These are phyloP conservation scores for Calocybe cyanea DNA, from an alignment of 768 basidiomycete genomes.

Conservation along the genomic window DNA sequence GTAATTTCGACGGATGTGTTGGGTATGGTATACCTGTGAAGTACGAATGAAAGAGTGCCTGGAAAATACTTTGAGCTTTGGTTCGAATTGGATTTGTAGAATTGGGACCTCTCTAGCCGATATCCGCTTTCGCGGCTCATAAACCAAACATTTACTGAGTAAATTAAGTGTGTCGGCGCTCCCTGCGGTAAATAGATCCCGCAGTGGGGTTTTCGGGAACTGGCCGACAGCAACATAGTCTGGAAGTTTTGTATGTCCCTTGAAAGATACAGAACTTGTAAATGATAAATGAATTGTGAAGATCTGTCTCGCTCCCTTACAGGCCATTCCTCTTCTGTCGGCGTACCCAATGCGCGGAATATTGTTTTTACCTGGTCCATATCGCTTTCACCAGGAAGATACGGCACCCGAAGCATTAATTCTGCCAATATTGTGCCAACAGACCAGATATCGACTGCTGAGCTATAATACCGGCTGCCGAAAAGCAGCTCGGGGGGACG, in stretches of 20 bases:
- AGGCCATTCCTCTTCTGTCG: constrained; percentile 97
- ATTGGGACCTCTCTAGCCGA: constrained; percentile 64
- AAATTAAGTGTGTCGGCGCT: constrained; percentile 83
- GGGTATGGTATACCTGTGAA: constrained; percentile 86
- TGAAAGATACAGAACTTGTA: constrained; percentile 1
- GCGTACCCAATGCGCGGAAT: constrained; percentile 92
- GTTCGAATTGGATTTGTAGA: neutral
- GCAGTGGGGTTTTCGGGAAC: constrained; percentile 77
- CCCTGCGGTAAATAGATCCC: constrained; percentile 89
- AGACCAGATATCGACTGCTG: constrained; percentile 95
- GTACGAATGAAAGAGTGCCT: constrained; percentile 88
- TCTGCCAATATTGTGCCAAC: constrained; percentile 98
- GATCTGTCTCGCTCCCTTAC: constrained; percentile 45
- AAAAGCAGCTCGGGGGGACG: constrained; percentile 94
- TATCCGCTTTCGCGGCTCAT: constrained; percentile 83
- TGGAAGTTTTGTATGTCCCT: constrained; percentile 90
- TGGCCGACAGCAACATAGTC: constrained; percentile 86
- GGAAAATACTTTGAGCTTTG: neutral
- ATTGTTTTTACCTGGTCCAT: constrained; percentile 96
- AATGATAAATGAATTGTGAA: constrained; percentile 19
- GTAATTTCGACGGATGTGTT: constrained; percentile 83
- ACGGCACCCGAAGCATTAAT: constrained; percentile 93
- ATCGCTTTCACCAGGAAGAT: constrained; percentile 92
- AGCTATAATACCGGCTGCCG: constrained; percentile 85
- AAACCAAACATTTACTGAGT: constrained; percentile 72